Percentiles rank a stretch among this genome's conserved stretches.
phyloP scores from a whole-genome alignment of 805 yeast species.

The Yarrowia osloensis region DNA sequence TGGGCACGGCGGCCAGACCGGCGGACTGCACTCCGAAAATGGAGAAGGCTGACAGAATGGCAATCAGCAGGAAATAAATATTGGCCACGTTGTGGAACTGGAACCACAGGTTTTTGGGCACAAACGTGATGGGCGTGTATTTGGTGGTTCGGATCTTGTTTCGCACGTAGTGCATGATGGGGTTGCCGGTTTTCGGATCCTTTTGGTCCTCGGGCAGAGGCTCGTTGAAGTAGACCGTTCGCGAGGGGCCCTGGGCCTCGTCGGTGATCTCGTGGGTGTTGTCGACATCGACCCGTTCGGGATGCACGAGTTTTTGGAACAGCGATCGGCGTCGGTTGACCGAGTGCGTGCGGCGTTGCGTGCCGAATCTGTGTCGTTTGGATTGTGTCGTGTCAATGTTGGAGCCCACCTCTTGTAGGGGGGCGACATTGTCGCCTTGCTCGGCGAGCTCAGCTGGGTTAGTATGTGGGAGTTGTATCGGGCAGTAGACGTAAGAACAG shows the following conservation, averaged over 20 bases:
- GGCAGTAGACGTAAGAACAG: too few species aligned
- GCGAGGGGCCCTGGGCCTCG: conserved; percentile 16
- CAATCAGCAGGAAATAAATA: conserved; percentile 77
- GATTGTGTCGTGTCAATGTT: conserved; percentile 53
- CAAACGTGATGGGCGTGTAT: conserved; percentile 87
- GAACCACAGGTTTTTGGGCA: conserved; percentile 78
- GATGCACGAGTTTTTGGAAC: conserved; percentile 30
- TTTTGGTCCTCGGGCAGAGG: conserved; percentile 11
- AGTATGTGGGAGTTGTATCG: neutral
- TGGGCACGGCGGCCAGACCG: conserved; percentile 77
- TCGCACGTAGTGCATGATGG: conserved; percentile 66
- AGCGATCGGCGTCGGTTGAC: conserved; percentile 49
- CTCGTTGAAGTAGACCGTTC: conserved; percentile 26
- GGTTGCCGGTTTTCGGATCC: conserved; percentile 58
- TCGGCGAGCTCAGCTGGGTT: conserved; percentile 29
- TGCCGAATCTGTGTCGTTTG: conserved; percentile 88
- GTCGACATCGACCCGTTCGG: neutral
- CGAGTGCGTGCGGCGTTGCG: conserved; percentile 75
- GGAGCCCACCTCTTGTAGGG: conserved; percentile 1
- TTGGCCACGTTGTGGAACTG: conserved; percentile 93
- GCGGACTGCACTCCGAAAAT: conserved; percentile 76
- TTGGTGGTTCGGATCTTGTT: conserved; percentile 95
- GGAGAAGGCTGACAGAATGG: conserved; percentile 64
- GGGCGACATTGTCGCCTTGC: conserved; percentile 14
- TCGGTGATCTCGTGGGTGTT: conserved; percentile 1